Evolutionary conservation across 768 basidiomycete genomes (phyloP).

Genomic region (Boletus rubropictus): DNA sequence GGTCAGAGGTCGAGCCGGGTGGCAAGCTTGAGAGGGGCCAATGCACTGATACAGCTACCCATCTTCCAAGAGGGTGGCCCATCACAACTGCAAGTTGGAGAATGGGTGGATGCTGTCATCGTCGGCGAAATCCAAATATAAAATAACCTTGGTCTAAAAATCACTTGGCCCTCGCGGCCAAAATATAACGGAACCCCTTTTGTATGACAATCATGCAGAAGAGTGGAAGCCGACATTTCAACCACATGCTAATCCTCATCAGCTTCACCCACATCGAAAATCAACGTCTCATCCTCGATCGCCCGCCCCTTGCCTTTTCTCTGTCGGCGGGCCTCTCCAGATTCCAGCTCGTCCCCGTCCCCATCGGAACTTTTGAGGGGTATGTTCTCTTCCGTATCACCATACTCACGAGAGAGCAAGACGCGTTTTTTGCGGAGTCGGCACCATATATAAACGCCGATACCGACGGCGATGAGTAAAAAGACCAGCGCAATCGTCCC

Average conservation of each 20-base stretch:
- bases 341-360: conserved; percentile 42
- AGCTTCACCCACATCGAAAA: conserved; percentile 53
- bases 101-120: conserved; percentile 52
- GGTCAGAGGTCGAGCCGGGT: conserved; percentile 82
- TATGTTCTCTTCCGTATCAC: conserved; percentile 57
- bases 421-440: conserved; percentile 34
- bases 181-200: not conserved
- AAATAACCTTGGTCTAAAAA: not conserved
- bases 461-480: conserved; percentile 57
- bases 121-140: conserved; percentile 57
- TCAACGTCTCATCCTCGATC: conserved; percentile 34
- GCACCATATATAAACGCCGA: conserved; percentile 79
- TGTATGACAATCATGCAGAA: not conserved
- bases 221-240: too few species aligned
- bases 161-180: not conserved
- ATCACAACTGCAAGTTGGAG: conserved; percentile 46
- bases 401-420: conserved; percentile 19
- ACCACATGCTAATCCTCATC: conserved; percentile 38
- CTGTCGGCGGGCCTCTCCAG: conserved; percentile 30
- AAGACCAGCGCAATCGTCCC: conserved; percentile 85
- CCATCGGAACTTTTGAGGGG: conserved; percentile 46
- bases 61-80: conserved; percentile 31
- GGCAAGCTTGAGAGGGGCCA: conserved; percentile 74
- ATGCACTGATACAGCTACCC: conserved; percentile 72
- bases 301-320: conserved; percentile 49